Conservation (phyloP, 2,329 filamentous ascomycete species). For the Penicillium sp. region DNA sequence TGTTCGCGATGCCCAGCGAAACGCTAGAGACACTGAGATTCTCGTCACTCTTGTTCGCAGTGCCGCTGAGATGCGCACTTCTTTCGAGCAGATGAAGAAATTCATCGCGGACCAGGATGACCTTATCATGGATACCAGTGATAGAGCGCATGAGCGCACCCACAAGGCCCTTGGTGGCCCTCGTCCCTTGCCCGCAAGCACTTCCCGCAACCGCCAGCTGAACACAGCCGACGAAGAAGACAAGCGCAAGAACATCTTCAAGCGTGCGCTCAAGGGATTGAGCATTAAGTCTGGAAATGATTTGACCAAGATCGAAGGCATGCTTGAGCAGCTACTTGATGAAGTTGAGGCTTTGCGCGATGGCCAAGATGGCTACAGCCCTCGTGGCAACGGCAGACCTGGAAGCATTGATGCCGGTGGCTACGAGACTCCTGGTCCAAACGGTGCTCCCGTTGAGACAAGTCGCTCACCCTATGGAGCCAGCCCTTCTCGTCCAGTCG, state of each 20-base stretch:
- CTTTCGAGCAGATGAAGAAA: slow-evolving; percentile 92
- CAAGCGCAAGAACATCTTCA: slow-evolving; percentile 94
- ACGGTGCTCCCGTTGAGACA: slow-evolving; percentile 68
- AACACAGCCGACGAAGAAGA: slow-evolving; percentile 58
- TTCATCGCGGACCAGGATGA: slow-evolving; percentile 89
- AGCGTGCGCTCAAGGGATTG: slow-evolving; percentile 86
- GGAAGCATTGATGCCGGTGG: slow-evolving; percentile 68
- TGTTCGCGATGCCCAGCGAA: slow-evolving; percentile 93
- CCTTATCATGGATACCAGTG: slow-evolving; percentile 81
- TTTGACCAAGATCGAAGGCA: slow-evolving; percentile 82
- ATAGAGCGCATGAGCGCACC: slow-evolving; percentile 83
- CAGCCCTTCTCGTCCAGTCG: slow-evolving; percentile 49
- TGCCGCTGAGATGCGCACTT: slow-evolving; percentile 94
- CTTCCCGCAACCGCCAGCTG: slow-evolving; percentile 57
- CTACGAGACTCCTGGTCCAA: slow-evolving; percentile 81
- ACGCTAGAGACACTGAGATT: slow-evolving; percentile 94
- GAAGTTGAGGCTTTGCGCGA: slow-evolving; percentile 85
- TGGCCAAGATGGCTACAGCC: slow-evolving; percentile 46
- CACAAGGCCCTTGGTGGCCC: slow-evolving; percentile 83
- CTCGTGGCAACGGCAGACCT: slow-evolving; percentile 30
- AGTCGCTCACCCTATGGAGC: slow-evolving; percentile 74
- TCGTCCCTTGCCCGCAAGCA: slow-evolving; percentile 72
- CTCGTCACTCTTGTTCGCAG: slow-evolving; percentile 90
- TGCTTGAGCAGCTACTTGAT: slow-evolving; percentile 86
- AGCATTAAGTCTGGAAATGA: slow-evolving; percentile 87